Evolutionary conservation across 768 basidiomycete species (phyloP), one percentile per base, ranked within the genome.

Genomic region (Kwoniella pini): DNA sequence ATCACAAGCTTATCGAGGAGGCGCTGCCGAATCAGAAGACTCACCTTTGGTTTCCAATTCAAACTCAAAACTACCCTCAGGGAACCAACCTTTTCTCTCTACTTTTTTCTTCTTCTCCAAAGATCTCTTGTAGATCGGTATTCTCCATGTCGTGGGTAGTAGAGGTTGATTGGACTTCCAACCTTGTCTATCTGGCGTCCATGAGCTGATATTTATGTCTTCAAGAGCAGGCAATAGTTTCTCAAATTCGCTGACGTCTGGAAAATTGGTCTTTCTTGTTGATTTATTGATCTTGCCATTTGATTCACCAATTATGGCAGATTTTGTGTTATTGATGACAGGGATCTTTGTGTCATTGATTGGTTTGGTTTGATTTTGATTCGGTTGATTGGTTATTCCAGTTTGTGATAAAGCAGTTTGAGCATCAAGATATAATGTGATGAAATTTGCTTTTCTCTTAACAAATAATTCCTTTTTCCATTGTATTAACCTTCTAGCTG

Each of bases 61-160:
- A 52, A 72, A 72, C 36, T 77, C 75, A 54, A 77, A 77, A 28
- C 68, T 73, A 3, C 73, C 75, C 44, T 77, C 75, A 13, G 75
- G 75, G 2, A 61, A 62, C 73, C 72, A 77, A 21, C 75, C 75
- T 19, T 64, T 67, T 30, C 75, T 53, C 13, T 65, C 57, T 9
- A 72, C 49, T 2, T 63, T 44, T 49, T 64, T 65, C 15, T 66
- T 40, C 21, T 58, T 40, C 48, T 50, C 19, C 56, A 39, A 51
- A 22, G 38, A 24, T 39, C 64, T 57, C 51, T 49, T 57, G 36
- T 61, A 49, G 13, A 13, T 42, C 42, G 49, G 43, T 45, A 38
- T 30, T 49, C 54, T 46, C 24, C 42, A 38, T 15, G 26, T 67
- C 58, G 26, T 27, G 54, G 30, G 40, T 36, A 54, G 21, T 17